Conservation (phyloP, 2,329 filamentous ascomycete genomes). For the Arthrobotrys musiformis region DNA sequence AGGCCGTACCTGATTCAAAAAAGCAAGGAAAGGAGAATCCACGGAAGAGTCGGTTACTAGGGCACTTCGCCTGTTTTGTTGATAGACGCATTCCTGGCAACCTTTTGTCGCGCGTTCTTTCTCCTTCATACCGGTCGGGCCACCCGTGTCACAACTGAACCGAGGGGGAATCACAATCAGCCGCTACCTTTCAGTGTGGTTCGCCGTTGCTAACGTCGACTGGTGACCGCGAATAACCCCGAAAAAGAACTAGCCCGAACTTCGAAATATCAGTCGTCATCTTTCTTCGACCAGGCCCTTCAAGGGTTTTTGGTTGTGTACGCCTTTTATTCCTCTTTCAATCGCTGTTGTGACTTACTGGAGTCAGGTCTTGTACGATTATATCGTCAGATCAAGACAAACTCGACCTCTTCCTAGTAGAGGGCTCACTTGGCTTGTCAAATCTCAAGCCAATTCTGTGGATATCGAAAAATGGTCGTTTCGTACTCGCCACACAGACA, state of each 20-base stretch:
- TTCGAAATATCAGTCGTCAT: constrained; percentile 41
- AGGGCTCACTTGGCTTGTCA: neutral
- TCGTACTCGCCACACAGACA: constrained; percentile 58
- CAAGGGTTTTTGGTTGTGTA: constrained; percentile 14
- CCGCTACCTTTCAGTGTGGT: neutral
- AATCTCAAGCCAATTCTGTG: neutral
- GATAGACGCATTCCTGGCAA: constrained; percentile 52
- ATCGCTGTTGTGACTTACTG: constrained; percentile 16
- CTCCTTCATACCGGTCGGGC: constrained; percentile 42
- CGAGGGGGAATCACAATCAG: constrained; percentile 6
- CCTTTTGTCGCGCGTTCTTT: constrained; percentile 45
- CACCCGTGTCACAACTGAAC: constrained; percentile 34
- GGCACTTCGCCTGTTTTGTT: constrained; percentile 42
- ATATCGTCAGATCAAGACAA: constrained; percentile 31
- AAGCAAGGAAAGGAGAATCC: constrained; percentile 37
- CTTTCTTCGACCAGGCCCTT: constrained; percentile 5
- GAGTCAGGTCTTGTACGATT: constrained; percentile 23
- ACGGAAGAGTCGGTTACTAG: constrained; percentile 39
- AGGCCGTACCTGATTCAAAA: neutral
- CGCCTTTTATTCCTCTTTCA: constrained; percentile 2
- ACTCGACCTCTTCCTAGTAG: neutral
- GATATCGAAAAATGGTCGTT: constrained; percentile 56
- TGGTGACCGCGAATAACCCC: neutral
- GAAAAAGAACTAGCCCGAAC: neutral
- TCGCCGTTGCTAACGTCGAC: constrained; percentile 1